phyloP scores from a whole-genome alignment of 164 flowering plant genomes.

The Vitis rotundifolia region DNA sequence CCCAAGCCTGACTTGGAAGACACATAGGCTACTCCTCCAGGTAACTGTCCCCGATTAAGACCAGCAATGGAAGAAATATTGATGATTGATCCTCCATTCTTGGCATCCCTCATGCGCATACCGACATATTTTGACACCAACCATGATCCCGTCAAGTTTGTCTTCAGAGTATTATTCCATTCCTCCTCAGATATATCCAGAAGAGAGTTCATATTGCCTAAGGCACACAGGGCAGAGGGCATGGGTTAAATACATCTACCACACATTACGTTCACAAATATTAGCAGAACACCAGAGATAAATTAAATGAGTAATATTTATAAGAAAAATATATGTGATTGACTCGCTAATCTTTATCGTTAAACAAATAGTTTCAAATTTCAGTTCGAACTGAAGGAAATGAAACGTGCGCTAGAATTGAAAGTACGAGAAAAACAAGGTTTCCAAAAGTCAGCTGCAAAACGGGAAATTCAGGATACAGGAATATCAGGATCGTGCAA shows the following conservation, averaged over 20 bases:
- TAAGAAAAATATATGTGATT: too few relatives aligned
- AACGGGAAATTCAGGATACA: too few relatives aligned
- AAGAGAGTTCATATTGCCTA: conserved; percentile 48
- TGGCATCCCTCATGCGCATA: conserved; percentile 52
- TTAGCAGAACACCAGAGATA: too few relatives aligned
- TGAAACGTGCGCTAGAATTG: too few relatives aligned
- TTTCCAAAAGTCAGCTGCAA: too few relatives aligned
- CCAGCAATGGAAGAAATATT: conserved; percentile 76
- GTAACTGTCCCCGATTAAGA: conserved; percentile 55
- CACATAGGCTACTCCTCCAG: conserved; percentile 61
- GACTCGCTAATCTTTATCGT: too few relatives aligned
- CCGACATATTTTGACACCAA: conserved; percentile 64
- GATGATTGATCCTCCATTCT: conserved; percentile 62
- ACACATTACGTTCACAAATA: too few relatives aligned
- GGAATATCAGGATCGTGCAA: too few relatives aligned
- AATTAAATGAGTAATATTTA: too few relatives aligned
- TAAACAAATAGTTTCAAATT: too few relatives aligned
- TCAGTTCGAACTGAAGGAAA: too few relatives aligned
- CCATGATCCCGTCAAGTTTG: conserved; percentile 78
- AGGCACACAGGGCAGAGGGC: neutral
- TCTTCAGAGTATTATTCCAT: conserved; percentile 48
- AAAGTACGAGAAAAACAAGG: too few relatives aligned
- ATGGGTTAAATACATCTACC: neutral
- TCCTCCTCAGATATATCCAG: conserved; percentile 68
- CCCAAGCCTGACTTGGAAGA: conserved; percentile 61